These are phyloP conservation scores for Penicillium cataractarum DNA, from an alignment of 495 filamentous ascomycete genomes.

Conservation along the genomic window DNA sequence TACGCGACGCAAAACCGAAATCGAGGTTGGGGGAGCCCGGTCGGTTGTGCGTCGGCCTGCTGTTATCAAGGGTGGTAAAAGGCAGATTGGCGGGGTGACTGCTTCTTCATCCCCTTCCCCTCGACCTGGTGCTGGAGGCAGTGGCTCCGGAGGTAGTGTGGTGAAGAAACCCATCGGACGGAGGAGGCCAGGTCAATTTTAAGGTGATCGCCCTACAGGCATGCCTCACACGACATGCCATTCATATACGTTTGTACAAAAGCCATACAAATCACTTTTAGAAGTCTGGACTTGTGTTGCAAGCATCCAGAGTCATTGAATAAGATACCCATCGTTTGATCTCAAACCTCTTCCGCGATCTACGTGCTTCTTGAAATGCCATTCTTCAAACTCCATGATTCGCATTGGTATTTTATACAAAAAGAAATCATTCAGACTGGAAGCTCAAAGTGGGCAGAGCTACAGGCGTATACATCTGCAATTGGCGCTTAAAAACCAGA, in stretches of 20 bases:
- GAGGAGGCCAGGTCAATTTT: conserved; percentile 50
- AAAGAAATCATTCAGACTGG: neutral
- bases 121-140: conserved; percentile 55
- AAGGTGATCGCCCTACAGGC: conserved; percentile 47
- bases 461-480: neutral
- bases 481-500: neutral
- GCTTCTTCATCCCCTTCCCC: conserved; percentile 42
- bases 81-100: conserved; percentile 47
- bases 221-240: neutral
- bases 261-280: conserved; percentile 3
- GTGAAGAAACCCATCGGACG: conserved; percentile 65
- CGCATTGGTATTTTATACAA: conserved; percentile 3
- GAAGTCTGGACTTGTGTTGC: neutral
- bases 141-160: conserved; percentile 41
- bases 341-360: neutral
- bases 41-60: conserved; percentile 45
- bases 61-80: conserved; percentile 31
- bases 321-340: conserved; percentile 7
- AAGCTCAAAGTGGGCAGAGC: neutral
- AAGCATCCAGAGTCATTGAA: neutral
- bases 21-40: conserved; percentile 37
- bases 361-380: neutral
- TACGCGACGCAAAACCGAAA: conserved; percentile 38
- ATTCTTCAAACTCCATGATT: neutral
- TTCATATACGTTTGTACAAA: neutral